phyloP scores from a whole-genome alignment of 2,329 filamentous ascomycete species.

The Colletotrichum australisinense region DNA sequence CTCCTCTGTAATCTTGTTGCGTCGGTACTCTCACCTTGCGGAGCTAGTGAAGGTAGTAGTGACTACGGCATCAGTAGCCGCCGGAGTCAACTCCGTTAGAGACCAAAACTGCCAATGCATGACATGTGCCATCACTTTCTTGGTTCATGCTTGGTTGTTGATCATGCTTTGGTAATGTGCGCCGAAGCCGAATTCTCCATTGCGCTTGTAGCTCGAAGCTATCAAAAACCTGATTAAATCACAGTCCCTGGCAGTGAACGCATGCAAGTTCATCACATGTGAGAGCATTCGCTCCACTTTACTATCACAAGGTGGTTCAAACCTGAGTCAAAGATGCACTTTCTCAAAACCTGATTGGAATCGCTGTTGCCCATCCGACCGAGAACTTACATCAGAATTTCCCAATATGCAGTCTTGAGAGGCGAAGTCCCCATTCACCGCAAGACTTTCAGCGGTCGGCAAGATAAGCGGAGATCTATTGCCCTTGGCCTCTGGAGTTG shows the following conservation, averaged over 20 bases:
- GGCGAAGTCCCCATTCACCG: neutral
- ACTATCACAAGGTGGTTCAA: neutral
- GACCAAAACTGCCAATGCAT: no score
- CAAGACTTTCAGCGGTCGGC: neutral
- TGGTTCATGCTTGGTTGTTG: neutral
- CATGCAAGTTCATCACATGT: neutral
- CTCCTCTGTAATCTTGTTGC: no score
- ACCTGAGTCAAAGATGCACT: neutral
- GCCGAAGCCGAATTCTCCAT: neutral
- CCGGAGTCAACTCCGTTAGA: neutral
- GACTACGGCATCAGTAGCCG: no score
- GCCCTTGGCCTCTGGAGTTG: no score
- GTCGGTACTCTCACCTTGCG: no score
- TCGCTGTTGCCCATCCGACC: neutral
- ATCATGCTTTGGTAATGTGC: no score
- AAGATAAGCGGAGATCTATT: no score
- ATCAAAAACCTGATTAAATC: neutral
- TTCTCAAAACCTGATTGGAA: no score
- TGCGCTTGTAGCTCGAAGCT: neutral
- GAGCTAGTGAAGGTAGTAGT: no score
- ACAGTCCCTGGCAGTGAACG: neutral
- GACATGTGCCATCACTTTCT: no score
- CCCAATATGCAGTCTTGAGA: neutral
- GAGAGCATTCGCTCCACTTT: constrained; percentile 1
- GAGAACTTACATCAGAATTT: neutral